phyloP scores from a whole-genome alignment of 2,329 filamentous ascomycete species.

The Trichoderma harzianum region DNA sequence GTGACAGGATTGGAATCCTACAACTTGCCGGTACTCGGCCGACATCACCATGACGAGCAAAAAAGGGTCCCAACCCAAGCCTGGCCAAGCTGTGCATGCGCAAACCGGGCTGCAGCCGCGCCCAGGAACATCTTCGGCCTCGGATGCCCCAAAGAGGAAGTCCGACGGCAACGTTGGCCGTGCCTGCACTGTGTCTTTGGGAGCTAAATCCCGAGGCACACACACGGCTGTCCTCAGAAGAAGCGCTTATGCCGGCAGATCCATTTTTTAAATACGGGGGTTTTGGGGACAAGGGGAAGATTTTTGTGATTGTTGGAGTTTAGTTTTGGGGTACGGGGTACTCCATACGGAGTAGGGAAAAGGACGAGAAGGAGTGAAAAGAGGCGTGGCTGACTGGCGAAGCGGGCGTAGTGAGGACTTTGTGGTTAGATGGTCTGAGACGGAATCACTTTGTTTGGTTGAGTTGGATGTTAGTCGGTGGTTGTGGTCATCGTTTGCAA shows the following conservation, averaged over 20 bases:
- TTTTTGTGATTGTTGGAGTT: not conserved
- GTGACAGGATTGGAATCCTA: not conserved
- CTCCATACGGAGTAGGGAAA: not conserved
- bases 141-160: conserved; percentile 11
- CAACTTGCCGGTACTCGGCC: not conserved
- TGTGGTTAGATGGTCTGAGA: not conserved
- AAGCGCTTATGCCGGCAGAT: conserved; percentile 14
- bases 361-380: not conserved
- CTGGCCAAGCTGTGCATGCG: not conserved
- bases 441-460: not conserved
- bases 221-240: not conserved
- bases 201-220: conserved; percentile 4
- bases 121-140: not conserved
- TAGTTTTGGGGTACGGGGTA: not conserved
- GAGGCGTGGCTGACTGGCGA: not conserved
- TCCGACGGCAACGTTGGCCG: not conserved
- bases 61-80: not conserved
- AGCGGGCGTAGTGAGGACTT: not conserved
- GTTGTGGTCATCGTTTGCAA: not conserved
- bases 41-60: not conserved
- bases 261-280: conserved; percentile 4
- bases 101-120: not conserved
- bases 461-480: not conserved
- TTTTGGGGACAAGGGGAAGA: not conserved
- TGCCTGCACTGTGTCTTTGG: not conserved